Conservation (phyloP, 2,329 filamentous ascomycete species). For the Endocalyx cinctus region DNA sequence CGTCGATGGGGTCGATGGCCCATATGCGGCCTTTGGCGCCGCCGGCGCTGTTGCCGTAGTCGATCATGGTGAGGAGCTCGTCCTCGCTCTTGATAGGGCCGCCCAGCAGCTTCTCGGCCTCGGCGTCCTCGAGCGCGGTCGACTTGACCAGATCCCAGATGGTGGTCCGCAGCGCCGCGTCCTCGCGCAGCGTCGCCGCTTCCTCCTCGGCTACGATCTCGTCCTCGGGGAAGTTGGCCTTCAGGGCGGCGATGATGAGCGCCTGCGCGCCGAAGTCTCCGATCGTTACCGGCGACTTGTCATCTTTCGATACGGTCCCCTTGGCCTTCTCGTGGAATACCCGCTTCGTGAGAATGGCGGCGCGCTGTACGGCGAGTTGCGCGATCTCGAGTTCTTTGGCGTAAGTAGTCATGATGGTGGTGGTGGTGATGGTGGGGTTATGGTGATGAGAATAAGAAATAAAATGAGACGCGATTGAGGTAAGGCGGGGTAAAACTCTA, state of each 20-base stretch:
- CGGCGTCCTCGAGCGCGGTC: slow-evolving; percentile 62
- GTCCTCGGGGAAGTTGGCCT: slow-evolving; percentile 83
- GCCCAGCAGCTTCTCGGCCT: slow-evolving; percentile 64
- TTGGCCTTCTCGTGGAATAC: slow-evolving; percentile 88
- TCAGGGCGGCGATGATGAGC: slow-evolving; percentile 86
- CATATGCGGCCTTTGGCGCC: slow-evolving; percentile 77
- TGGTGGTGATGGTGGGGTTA: slow-evolving; percentile 7
- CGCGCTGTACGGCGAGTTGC: slow-evolving; percentile 71
- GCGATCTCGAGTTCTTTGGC: slow-evolving; percentile 67
- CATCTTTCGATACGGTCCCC: slow-evolving; percentile 88
- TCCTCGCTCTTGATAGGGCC: slow-evolving; percentile 63
- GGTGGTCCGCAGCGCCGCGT: slow-evolving; percentile 63
- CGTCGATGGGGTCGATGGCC: slow-evolving; percentile 96
- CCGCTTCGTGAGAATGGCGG: slow-evolving; percentile 67
- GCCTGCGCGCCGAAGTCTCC: slow-evolving; percentile 98
- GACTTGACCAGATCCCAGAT: slow-evolving; percentile 81
- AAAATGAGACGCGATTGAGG: slow-evolving; percentile 21
- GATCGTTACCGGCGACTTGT: slow-evolving; percentile 94
- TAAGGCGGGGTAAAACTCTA: slow-evolving; percentile 25
- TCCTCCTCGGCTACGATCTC: slow-evolving; percentile 96
- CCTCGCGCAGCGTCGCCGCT: slow-evolving; percentile 69
- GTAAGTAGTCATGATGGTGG: slow-evolving; percentile 43
- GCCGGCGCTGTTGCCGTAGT: slow-evolving; percentile 65
- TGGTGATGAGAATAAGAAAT: slow-evolving; percentile 5
- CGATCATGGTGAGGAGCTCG: slow-evolving; percentile 62